Percentiles rank a stretch among this genome's conserved stretches.
These are phyloP conservation scores for Russula vinacea DNA, from an alignment of 768 basidiomycete genomes.

Conservation along the genomic window DNA sequence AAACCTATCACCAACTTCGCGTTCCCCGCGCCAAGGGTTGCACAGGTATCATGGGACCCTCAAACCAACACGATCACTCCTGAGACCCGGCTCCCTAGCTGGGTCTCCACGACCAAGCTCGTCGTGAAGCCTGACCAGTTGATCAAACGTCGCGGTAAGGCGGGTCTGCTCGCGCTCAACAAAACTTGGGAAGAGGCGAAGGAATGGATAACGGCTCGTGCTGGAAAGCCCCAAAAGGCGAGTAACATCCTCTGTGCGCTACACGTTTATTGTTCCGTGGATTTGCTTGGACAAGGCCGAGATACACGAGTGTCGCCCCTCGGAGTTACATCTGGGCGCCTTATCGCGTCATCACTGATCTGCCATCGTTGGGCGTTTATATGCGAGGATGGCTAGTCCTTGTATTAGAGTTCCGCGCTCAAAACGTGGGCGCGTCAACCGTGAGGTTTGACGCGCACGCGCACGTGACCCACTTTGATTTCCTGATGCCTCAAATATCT, in stretches of 20 bases:
- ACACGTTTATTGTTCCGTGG: not conserved
- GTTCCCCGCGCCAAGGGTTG: conserved; percentile 70
- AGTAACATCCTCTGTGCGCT: conserved; percentile 30
- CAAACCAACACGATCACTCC: conserved; percentile 58
- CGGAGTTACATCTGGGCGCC: conserved; percentile 3
- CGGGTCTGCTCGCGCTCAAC: conserved; percentile 91
- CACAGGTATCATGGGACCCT: conserved; percentile 84
- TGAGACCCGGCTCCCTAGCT: conserved; percentile 62
- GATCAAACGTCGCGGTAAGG: conserved; percentile 99
- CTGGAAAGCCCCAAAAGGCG: conserved; percentile 91
- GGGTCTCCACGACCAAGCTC: conserved; percentile 83
- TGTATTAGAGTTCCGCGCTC: conserved; percentile 13
- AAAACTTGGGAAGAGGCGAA: conserved; percentile 87
- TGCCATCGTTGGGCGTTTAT: conserved; percentile 1
- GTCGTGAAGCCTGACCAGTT: conserved; percentile 98
- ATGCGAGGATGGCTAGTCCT: conserved; percentile 13
- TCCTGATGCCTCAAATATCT: not conserved
- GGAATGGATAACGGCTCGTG: conserved; percentile 81
- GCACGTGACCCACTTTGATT: conserved; percentile 27
- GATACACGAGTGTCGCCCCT: not conserved
- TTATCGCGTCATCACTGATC: conserved; percentile 16
- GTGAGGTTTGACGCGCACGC: conserved; percentile 1
- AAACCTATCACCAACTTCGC: conserved; percentile 53
- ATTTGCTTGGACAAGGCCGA: conserved; percentile 17
- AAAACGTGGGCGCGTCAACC: conserved; percentile 1